Base-by-base conservation (phyloP, 2,329 filamentous ascomycete species). In the Pseudocercospora vitis region DNA sequence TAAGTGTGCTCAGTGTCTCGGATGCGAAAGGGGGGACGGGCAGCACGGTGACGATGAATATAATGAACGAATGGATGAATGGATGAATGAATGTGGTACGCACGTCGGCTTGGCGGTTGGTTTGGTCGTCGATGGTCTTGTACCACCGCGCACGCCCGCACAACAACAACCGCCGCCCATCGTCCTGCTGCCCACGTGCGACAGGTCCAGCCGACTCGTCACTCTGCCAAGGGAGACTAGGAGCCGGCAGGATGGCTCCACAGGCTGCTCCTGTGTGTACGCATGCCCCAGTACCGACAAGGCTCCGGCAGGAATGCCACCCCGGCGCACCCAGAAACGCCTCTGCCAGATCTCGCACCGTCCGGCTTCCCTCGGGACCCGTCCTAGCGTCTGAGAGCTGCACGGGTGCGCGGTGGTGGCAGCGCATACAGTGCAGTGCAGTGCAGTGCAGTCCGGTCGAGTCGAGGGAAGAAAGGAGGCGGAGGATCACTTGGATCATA, bases 261-360 rank as follows among this genome's bases (percentile, higher is more conserved):
- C n/a, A n/a, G n/a, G n/a, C n/a, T n/a, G n/a, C n/a, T n/a, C n/a
- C n/a, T n/a, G n/a, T n/a, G n/a, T n/a, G n/a, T n/a, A 23, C 37
- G 37, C 19, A 24, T 40, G 8, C 40, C 40, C 40, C 29, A 44
- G 24, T 45, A 29, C 24, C 42, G 42, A 45, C 42, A 45, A 45
- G 24, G 42, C 42, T 45, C 21, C 42, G 42, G 42, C 35, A 55
- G 53, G 48, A 50, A 51, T 51, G 48, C 18, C 40, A 55, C 29
- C 48, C 48, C 26, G 21, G 48, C 23, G 18, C 23, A 33, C 23
- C 32, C n/a, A n/a, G 29, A 39, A 53, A 46, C 37, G 51, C 45
- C 46, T 45, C 23, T 40, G 37, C 39, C 32, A 55, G n/a, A 47
- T 48, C 31, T 50, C 33, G 46, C 31, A 45, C 37, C 29, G 3